Conservation (phyloP, 106 monocot species). For the Dendrobium catenatum region DNA sequence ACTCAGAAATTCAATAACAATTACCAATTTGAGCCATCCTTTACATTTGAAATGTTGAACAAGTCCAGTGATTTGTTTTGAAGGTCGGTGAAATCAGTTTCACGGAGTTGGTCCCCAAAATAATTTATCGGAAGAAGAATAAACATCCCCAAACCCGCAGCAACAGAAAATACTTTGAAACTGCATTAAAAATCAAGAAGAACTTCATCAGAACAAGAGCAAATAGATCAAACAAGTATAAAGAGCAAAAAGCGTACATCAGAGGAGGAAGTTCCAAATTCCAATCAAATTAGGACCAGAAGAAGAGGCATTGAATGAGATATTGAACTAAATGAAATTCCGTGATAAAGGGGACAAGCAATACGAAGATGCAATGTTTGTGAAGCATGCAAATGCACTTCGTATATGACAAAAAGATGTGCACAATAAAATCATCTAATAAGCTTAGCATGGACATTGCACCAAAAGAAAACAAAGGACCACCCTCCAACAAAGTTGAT, state of each 20-base stretch:
- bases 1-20: background rate
- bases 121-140: slow-evolving; percentile 86
- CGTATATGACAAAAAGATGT: background rate
- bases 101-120: slow-evolving; percentile 55
- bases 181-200: slow-evolving; percentile 38
- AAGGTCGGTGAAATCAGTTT: slow-evolving; percentile 60
- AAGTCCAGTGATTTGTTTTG: slow-evolving; percentile 75
- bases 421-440: background rate
- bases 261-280: too few relatives aligned
- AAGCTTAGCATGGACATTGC: background rate
- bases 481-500: background rate
- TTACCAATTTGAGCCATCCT: slow-evolving; percentile 85
- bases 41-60: slow-evolving; percentile 93
- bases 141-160: slow-evolving; percentile 63
- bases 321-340: background rate
- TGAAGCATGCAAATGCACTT: background rate
- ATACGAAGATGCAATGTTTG: background rate
- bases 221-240: background rate
- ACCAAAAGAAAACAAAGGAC: background rate
- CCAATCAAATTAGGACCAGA: background rate
- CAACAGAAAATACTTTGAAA: slow-evolving; percentile 74
- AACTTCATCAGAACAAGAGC: background rate
- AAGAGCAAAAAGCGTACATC: too few relatives aligned
- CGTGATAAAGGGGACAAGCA: background rate
- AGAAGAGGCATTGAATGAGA: background rate